Evolutionary conservation across 768 basidiomycete species (phyloP).

Genomic region (Mycena capillaripes): DNA sequence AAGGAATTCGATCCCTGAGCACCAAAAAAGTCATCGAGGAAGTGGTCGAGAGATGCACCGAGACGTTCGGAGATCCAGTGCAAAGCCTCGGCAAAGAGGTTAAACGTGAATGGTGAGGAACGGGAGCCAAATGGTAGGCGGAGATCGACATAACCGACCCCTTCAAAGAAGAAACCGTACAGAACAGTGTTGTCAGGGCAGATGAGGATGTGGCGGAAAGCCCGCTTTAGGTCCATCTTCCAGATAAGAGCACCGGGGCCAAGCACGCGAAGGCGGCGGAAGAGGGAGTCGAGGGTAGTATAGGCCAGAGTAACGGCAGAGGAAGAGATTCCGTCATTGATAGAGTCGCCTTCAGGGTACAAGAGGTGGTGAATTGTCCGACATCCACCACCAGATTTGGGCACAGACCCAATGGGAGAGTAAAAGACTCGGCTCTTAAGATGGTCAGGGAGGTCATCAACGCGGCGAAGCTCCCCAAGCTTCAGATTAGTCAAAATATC

Average conservation of each 20-base stretch:
- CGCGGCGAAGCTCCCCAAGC: conserved; percentile 15
- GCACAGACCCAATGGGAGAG: conserved; percentile 5
- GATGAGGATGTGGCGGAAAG: conserved; percentile 5
- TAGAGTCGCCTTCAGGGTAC: not conserved
- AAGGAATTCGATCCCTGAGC: not conserved
- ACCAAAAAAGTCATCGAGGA: conserved; percentile 14
- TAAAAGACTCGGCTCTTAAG: conserved; percentile 6
- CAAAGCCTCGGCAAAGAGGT: conserved; percentile 2
- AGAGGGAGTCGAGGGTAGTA: conserved; percentile 13
- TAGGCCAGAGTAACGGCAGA: not conserved
- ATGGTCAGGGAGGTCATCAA: conserved; percentile 15
- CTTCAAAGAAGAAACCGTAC: conserved; percentile 2
- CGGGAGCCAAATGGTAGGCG: too few relatives aligned
- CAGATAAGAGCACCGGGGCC: conserved; percentile 2
- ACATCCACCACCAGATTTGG: conserved; percentile 2
- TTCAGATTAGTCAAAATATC: conserved; percentile 2
- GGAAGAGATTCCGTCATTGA: conserved; percentile 10
- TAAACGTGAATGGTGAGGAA: conserved; percentile 3
- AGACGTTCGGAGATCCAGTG: conserved; percentile 12
- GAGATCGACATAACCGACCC: not conserved
- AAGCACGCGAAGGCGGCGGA: not conserved
- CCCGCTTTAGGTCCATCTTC: conserved; percentile 11
- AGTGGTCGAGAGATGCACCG: conserved; percentile 1
- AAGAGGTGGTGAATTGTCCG: conserved; percentile 6
- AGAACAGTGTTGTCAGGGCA: not conserved